These are phyloP conservation scores for Jackrogersella multiformis DNA, from an alignment of 495 filamentous ascomycete species.

Conservation along the genomic window DNA sequence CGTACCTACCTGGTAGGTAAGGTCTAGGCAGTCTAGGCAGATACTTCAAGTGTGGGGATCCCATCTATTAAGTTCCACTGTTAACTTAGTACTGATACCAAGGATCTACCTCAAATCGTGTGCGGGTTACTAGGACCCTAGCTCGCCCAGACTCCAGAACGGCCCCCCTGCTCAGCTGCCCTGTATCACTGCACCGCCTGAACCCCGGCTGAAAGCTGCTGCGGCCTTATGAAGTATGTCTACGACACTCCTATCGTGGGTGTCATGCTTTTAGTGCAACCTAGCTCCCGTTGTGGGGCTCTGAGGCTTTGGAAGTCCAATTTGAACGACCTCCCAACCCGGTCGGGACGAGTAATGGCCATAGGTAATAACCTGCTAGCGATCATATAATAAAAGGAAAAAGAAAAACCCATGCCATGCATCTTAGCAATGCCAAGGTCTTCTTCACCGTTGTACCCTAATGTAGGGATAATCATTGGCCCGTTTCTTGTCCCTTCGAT, in stretches of 20 bases:
- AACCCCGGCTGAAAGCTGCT: constrained; percentile 34
- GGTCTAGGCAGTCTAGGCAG: constrained; percentile 18
- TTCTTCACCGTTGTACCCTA: constrained; percentile 22
- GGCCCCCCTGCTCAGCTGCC: constrained; percentile 23
- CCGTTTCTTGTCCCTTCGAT: constrained; percentile 9
- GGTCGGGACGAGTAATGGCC: constrained; percentile 16
- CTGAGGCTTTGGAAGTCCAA: constrained; percentile 46
- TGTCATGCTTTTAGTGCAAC: constrained; percentile 40
- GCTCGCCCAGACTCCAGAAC: constrained; percentile 20
- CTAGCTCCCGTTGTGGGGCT: constrained; percentile 51
- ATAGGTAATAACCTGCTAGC: constrained; percentile 4
- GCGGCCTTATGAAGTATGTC: constrained; percentile 14
- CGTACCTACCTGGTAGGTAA: too few species aligned
- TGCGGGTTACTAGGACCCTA: constrained; percentile 23
- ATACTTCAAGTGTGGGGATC: constrained; percentile 23
- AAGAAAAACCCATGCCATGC: constrained; percentile 9
- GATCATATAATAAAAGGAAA: constrained; percentile 17
- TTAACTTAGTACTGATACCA: constrained; percentile 31
- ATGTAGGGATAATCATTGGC: constrained; percentile 18
- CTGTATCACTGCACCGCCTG: constrained; percentile 28
- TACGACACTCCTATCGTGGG: constrained; percentile 21
- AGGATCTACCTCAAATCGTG: constrained; percentile 38
- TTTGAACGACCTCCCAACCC: constrained; percentile 37
- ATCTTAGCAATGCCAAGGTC: constrained; percentile 15
- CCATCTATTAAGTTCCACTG: constrained; percentile 29